Percentiles rank a stretch among this genome's conserved stretches.
Conservation (phyloP, 2,329 filamentous ascomycete genomes). For the Phialocephala subalpina region DNA sequence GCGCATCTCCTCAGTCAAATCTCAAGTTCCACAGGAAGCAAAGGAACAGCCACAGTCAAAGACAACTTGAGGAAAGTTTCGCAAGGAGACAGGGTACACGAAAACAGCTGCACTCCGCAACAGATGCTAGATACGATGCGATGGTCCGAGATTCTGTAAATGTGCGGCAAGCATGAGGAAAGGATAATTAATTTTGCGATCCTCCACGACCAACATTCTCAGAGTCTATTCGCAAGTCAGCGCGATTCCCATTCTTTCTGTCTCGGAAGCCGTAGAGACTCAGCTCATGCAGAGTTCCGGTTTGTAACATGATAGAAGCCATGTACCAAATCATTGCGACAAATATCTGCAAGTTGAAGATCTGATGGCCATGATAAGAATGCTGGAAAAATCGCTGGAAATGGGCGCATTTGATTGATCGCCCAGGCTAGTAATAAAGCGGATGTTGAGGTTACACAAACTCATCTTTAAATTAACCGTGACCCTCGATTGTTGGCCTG, state of each 20-base stretch:
- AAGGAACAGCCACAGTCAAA: not conserved
- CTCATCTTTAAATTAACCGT: slow-evolving; percentile 22
- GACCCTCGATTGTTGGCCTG: slow-evolving; percentile 10
- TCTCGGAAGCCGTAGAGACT: not conserved
- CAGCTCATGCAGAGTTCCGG: slow-evolving; percentile 21
- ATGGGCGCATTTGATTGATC: slow-evolving; percentile 14
- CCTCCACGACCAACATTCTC: not conserved
- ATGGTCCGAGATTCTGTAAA: not conserved
- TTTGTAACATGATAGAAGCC: slow-evolving; percentile 17
- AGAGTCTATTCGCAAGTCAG: not conserved
- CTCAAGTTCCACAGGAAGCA: not conserved
- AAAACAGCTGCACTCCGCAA: not conserved
- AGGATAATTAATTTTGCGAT: not conserved
- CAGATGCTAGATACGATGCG: not conserved
- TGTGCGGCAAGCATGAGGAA: not conserved
- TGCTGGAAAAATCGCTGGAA: slow-evolving; percentile 15
- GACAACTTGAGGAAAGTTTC: not conserved
- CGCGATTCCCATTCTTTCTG: not conserved
- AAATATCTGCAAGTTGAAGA: not conserved
- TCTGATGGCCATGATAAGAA: slow-evolving; percentile 2
- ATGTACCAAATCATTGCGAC: slow-evolving; percentile 6
- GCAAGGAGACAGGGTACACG: not conserved
- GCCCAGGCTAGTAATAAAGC: slow-evolving; percentile 18
- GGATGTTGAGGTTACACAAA: slow-evolving; percentile 27
- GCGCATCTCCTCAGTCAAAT: not conserved